Conservation (phyloP, 2,329 filamentous ascomycete species). For the Arthrobotrys sinensis region DNA sequence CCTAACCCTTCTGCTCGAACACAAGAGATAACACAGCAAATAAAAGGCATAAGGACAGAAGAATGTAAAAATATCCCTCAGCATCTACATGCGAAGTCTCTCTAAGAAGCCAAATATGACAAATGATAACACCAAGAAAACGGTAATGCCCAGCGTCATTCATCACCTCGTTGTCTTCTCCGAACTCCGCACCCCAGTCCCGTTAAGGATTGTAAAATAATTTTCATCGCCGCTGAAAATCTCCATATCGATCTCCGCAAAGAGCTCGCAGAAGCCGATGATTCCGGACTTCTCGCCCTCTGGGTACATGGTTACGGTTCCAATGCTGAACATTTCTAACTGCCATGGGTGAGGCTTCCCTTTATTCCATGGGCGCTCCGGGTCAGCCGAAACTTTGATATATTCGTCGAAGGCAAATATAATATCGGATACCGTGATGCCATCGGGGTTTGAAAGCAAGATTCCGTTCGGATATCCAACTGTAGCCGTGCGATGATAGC, state of each 20-base stretch:
- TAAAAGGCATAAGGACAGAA: too few relatives aligned
- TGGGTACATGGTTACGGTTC: neutral
- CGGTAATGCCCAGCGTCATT: too few relatives aligned
- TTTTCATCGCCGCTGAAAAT: neutral
- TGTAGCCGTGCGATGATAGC: neutral
- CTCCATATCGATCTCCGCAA: neutral
- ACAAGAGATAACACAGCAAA: too few relatives aligned
- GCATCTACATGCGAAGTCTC: too few relatives aligned
- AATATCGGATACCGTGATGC: neutral
- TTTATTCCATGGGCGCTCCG: neutral
- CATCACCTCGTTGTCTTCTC: too few relatives aligned
- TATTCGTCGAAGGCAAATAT: slow-evolving; percentile 23
- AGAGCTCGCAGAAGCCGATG: neutral
- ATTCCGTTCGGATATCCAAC: neutral
- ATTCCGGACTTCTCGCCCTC: neutral
- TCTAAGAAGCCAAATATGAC: too few relatives aligned
- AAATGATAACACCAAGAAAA: too few relatives aligned
- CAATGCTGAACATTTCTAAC: neutral
- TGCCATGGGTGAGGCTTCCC: neutral
- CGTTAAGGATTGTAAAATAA: neutral
- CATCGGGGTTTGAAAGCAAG: neutral
- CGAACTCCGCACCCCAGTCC: too few relatives aligned
- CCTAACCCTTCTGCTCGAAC: too few relatives aligned
- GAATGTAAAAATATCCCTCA: too few relatives aligned
- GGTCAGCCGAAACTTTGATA: neutral